Conservation (phyloP, 345 rosid genomes). For the Bruguiera gymnorhiza region DNA sequence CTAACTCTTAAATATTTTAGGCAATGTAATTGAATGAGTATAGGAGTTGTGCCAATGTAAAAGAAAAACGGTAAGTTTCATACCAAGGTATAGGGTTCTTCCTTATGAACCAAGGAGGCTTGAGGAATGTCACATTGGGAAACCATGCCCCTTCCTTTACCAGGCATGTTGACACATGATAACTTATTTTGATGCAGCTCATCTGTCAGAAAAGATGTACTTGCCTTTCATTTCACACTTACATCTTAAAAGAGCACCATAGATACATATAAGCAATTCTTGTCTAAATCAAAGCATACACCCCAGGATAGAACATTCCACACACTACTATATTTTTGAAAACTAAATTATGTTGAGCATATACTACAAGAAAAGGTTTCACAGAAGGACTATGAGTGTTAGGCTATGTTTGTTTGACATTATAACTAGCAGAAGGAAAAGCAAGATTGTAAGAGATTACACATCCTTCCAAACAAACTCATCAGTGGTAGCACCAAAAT, state of each 20-base stretch:
- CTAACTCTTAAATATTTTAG: too few species aligned
- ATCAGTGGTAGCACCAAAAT: too few species aligned
- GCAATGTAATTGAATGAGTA: background rate
- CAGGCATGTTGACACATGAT: slow-evolving; percentile 42
- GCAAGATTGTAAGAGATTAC: too few species aligned
- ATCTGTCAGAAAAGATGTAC: slow-evolving; percentile 31
- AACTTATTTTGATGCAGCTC: slow-evolving; percentile 41
- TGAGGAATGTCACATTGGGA: slow-evolving; percentile 59
- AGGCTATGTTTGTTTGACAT: too few species aligned
- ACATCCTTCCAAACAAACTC: too few species aligned
- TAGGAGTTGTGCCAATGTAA: slow-evolving; percentile 1
- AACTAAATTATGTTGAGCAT: background rate
- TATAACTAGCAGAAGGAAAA: too few species aligned
- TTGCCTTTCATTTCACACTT: slow-evolving; percentile 1
- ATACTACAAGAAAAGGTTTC: too few species aligned
- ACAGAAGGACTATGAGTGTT: too few species aligned
- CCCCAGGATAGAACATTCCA: background rate
- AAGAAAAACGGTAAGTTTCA: slow-evolving; percentile 7
- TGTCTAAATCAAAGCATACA: background rate
- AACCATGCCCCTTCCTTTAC: slow-evolving; percentile 78
- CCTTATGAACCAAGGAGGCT: slow-evolving; percentile 63
- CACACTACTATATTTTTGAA: background rate
- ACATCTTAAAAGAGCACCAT: background rate
- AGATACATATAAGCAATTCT: background rate
- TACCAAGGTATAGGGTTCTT: slow-evolving; percentile 77